Evolutionary conservation across 139 green algal species (phyloP).

Genomic region (Mychonastes homosphaera): DNA sequence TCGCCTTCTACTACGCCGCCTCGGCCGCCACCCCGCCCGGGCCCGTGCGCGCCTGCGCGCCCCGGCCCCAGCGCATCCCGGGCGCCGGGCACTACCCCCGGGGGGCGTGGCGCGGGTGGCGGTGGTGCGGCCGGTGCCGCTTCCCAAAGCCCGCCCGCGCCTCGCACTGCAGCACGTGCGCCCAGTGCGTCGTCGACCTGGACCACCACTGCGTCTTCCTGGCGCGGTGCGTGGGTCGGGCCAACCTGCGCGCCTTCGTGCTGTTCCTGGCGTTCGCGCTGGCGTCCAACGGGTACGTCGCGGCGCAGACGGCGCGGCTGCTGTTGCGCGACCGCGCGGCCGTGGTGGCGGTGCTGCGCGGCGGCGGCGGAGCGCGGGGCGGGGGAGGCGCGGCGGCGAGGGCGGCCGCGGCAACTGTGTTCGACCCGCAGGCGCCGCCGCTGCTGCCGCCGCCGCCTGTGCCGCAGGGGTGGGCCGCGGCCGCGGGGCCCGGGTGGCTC

Average conservation of each 20-base stretch:
- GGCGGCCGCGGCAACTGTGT: neutral
- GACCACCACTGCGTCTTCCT: constrained; percentile 34
- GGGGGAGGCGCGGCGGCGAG: neutral
- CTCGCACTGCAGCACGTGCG: constrained; percentile 39
- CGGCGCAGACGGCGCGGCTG: neutral
- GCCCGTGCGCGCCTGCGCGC: constrained; percentile 16
- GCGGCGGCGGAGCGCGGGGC: neutral
- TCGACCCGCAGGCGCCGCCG: too few relatives aligned
- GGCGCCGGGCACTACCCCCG: neutral
- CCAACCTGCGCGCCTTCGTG: constrained; percentile 38
- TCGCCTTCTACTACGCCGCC: constrained; percentile 28
- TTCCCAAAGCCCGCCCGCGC: constrained; percentile 17
- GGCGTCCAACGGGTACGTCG: constrained; percentile 16
- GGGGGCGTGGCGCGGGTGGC: constrained; percentile 11
- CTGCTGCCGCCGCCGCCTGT: too few relatives aligned
- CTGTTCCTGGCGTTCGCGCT: constrained; percentile 23
- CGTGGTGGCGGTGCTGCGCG: neutral
- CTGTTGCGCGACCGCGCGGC: constrained; percentile 3
- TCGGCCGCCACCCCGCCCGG: constrained; percentile 17
- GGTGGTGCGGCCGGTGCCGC: constrained; percentile 26
- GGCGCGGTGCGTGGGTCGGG: constrained; percentile 7
- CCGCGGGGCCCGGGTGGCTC: too few relatives aligned
- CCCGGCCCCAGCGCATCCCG: neutral
- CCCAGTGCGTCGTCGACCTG: constrained; percentile 32
- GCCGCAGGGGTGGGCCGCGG: too few relatives aligned